phyloP scores from a whole-genome alignment of 2,329 filamentous ascomycete genomes.

The Coleophoma cylindrospora region DNA sequence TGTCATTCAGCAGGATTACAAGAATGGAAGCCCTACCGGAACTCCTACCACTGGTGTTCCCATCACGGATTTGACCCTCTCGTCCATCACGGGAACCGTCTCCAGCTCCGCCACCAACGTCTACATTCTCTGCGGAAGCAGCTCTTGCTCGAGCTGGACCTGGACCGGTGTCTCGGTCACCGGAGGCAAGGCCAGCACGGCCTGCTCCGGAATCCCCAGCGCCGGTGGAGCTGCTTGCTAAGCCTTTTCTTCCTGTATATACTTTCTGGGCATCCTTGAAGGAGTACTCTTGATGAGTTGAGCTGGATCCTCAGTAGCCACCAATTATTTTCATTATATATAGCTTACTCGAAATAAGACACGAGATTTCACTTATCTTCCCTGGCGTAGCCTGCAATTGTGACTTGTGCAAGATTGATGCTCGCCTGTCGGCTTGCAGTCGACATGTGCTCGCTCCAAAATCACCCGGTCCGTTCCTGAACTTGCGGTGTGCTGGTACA shows the following conservation, averaged over 20 bases:
- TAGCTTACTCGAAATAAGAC: no score
- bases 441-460: no score
- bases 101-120: conserved; percentile 24
- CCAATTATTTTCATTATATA: no score
- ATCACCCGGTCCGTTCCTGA: no score
- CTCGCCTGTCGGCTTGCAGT: no score
- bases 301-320: no score
- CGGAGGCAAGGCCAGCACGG: conserved; percentile 34
- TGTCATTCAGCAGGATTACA: conserved; percentile 44
- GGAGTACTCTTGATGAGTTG: no score
- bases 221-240: conserved; percentile 1
- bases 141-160: conserved; percentile 29
- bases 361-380: no score
- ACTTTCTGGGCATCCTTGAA: no score
- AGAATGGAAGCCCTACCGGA: conserved; percentile 36
- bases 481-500: no score
- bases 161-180: conserved; percentile 27
- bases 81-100: conserved; percentile 24
- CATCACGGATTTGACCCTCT: conserved; percentile 20
- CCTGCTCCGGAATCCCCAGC: conserved; percentile 32
- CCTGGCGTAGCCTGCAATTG: no score
- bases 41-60: conserved; percentile 30
- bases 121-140: conserved; percentile 29
- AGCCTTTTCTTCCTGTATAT: not conserved
- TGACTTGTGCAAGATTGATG: no score